Percentiles rank a stretch among this genome's conserved stretches.
These are phyloP conservation scores for Thelephora terrestris DNA, from an alignment of 1,284 basidiomycete genomes.

Conservation along the genomic window DNA sequence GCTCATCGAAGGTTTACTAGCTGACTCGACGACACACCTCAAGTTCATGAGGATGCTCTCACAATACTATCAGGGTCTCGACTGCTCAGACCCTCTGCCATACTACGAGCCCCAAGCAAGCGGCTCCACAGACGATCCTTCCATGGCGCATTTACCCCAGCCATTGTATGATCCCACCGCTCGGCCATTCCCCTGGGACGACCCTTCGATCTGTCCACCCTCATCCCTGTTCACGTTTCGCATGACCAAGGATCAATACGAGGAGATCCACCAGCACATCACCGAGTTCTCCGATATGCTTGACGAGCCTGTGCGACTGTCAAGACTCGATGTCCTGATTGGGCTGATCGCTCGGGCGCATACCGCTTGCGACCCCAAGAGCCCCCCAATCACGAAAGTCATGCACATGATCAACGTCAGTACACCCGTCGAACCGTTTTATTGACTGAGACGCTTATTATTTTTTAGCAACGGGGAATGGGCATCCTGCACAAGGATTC, in stretches of 20 bases:
- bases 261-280: conserved; percentile 5
- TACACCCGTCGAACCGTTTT: background rate
- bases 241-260: conserved; percentile 5
- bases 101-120: conserved; percentile 2
- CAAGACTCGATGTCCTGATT: conserved; percentile 10
- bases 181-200: background rate
- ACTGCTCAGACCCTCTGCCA: conserved; percentile 8
- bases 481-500: background rate
- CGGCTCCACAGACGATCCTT: background rate
- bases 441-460: too few relatives aligned
- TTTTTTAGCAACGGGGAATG: background rate
- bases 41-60: conserved; percentile 10
- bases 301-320: conserved; percentile 2
- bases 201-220: background rate
- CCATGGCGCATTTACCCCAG: background rate
- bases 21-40: conserved; percentile 7
- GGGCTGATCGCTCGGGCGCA: conserved; percentile 9
- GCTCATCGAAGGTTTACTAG: conserved; percentile 1
- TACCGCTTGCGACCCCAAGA: conserved; percentile 7
- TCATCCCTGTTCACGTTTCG: conserved; percentile 9
- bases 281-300: background rate
- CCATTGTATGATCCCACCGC: background rate
- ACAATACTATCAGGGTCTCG: conserved; percentile 11
- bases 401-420: conserved; percentile 9
- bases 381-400: conserved; percentile 8